These are phyloP conservation scores for Gautieria morchelliformis DNA, from an alignment of 768 basidiomycete genomes.

Conservation along the genomic window DNA sequence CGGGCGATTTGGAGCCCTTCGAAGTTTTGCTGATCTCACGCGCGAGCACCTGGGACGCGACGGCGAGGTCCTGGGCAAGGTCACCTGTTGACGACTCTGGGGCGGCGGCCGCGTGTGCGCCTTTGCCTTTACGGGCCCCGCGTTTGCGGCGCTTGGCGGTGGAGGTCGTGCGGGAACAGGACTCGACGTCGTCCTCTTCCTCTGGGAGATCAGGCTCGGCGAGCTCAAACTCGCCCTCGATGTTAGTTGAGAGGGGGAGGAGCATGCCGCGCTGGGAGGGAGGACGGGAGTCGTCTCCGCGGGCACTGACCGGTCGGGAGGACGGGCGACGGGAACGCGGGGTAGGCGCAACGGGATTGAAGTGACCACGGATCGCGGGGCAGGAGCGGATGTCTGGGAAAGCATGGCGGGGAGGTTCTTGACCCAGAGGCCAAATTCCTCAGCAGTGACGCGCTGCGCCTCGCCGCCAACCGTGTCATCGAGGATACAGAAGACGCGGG, in stretches of 20 bases:
- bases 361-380: constrained; percentile 20
- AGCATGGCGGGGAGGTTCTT: constrained; percentile 71
- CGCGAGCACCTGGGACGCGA: constrained; percentile 72
- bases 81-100: constrained; percentile 25
- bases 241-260: constrained; percentile 33
- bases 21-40: constrained; percentile 68
- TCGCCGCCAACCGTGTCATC: constrained; percentile 47
- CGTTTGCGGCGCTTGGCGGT: constrained; percentile 76
- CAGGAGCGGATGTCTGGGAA: background rate
- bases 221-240: constrained; percentile 29
- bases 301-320: constrained; percentile 38
- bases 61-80: constrained; percentile 60
- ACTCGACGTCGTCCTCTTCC: constrained; percentile 24
- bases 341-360: constrained; percentile 50
- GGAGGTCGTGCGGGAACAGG: constrained; percentile 52
- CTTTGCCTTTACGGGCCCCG: constrained; percentile 77
- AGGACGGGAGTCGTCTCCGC: constrained; percentile 20
- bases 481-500: constrained; percentile 75
- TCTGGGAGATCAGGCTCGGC: constrained; percentile 11
- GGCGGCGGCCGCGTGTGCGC: constrained; percentile 28
- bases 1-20: background rate
- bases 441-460: constrained; percentile 60
- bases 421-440: constrained; percentile 81
- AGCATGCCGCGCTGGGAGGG: constrained; percentile 38
- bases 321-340: constrained; percentile 65